Percentiles rank a stretch among this genome's conserved stretches.
Conservation (phyloP, 2,329 filamentous ascomycete genomes). For the Exserohilum turcica region DNA sequence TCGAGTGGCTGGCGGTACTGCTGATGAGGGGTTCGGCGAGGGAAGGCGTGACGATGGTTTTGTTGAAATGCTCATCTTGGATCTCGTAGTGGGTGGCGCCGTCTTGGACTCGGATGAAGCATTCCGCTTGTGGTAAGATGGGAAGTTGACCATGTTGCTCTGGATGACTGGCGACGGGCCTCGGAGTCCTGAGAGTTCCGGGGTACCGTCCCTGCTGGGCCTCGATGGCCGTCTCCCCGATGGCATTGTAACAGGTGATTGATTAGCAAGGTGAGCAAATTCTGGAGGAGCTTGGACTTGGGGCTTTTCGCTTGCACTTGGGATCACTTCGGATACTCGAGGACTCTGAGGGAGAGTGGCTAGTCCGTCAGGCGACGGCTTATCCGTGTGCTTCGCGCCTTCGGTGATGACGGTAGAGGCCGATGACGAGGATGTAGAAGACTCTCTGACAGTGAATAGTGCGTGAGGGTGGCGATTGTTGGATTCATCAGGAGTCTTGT, state of each 20-base stretch:
- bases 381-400: slow-evolving; percentile 53
- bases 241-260: slow-evolving; percentile 55
- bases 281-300: slow-evolving; percentile 44
- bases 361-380: slow-evolving; percentile 36
- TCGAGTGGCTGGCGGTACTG: slow-evolving; percentile 30
- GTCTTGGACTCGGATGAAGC: slow-evolving; percentile 54
- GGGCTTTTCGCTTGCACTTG: slow-evolving; percentile 13
- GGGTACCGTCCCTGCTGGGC: slow-evolving; percentile 54
- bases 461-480: slow-evolving; percentile 59
- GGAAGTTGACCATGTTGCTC: slow-evolving; percentile 59
- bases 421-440: slow-evolving; percentile 73
- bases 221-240: slow-evolving; percentile 54
- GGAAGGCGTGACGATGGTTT: slow-evolving; percentile 47
- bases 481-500: slow-evolving; percentile 59
- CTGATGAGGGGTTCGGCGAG: slow-evolving; percentile 46
- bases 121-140: slow-evolving; percentile 57
- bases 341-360: slow-evolving; percentile 61
- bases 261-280: slow-evolving; percentile 65
- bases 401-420: slow-evolving; percentile 68
- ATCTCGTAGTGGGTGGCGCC: slow-evolving; percentile 22
- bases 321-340: slow-evolving; percentile 13
- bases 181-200: slow-evolving; percentile 51
- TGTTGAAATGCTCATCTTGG: slow-evolving; percentile 32
- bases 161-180: slow-evolving; percentile 60
- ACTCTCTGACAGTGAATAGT: slow-evolving; percentile 70